Evolutionary conservation across 148 eudicot genomes (phyloP), one percentile per base, ranked within the genome.

Genomic region (Rhododendron ovatum): DNA sequence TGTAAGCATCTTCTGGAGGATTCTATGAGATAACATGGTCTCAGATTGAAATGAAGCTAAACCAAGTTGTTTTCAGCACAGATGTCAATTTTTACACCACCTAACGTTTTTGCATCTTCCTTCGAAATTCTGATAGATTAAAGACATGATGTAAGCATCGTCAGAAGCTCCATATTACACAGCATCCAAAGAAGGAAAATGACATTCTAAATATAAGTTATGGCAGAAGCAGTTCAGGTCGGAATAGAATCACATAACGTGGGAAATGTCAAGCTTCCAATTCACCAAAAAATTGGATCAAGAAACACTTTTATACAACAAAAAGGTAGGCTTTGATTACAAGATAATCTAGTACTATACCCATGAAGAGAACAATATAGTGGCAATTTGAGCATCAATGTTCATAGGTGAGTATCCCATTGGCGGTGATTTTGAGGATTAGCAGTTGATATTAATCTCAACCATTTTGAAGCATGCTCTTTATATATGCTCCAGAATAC

Each of bases 1-100:
- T n/a, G 86, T 77, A 18, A 86, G 83, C 86, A 86, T 90, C 45
- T 37, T 82, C 43, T n/a, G 37, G 59, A 50, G 18, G 24, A 22
- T 73, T 81, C 50, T 61, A 1, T 2, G 47, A 50, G 61, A 37
- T 7, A 50, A 18, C 37, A 63, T 63, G 71, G 45, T 30, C 83
- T 81, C 26, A 53, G 83, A 51, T 55, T 39, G 50, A 45, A 59
- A 81, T 57, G 67, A 20, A 35, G 33, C 10, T 22, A 61, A 82
- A 59, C 15, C 47, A 18, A 12, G 18, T 9, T 7, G 24, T 51
- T 28, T 39, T 11, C 59, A 63, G 83, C 69, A 57, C 14, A 39
- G 43, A 43, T 35, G 9, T 83, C 61, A 71, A 17, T 67, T 28
- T 9, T 47, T 45, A 47, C 53, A 47, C 59, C 47, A 69, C 33